A percentile compares a stretch with the other conserved stretches of the same genome.
Evolutionary conservation across 2,329 filamentous ascomycete species (phyloP).

Genomic region (Talaromyces sp.): DNA sequence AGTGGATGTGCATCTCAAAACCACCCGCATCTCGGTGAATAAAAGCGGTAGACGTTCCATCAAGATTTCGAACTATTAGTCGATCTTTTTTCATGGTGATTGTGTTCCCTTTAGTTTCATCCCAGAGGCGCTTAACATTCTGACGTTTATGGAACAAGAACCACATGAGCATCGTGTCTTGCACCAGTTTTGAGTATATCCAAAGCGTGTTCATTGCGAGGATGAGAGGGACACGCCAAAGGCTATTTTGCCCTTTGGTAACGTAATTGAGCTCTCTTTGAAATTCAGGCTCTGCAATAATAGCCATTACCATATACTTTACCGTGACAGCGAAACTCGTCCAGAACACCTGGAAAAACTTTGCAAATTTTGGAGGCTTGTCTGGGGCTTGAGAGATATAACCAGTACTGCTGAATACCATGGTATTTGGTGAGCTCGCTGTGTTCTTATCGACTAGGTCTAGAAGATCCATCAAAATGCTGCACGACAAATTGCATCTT

Average conservation of each 20-base stretch:
- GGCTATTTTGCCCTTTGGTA: slow-evolving; percentile 29
- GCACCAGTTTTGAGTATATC: slow-evolving; percentile 43
- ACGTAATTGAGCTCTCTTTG: slow-evolving; percentile 48
- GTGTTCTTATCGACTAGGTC: slow-evolving; percentile 26
- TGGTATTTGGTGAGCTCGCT: slow-evolving; percentile 18
- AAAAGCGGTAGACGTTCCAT: slow-evolving; percentile 49
- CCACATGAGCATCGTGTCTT: slow-evolving; percentile 43
- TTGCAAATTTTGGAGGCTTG: slow-evolving; percentile 22
- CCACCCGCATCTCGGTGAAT: slow-evolving; percentile 35
- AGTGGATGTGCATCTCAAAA: slow-evolving; percentile 39
- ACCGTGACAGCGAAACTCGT: slow-evolving; percentile 39
- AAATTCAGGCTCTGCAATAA: slow-evolving; percentile 50
- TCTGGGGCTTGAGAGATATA: slow-evolving; percentile 24
- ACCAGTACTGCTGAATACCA: slow-evolving; percentile 5
- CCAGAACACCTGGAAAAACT: slow-evolving; percentile 38
- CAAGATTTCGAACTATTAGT: slow-evolving; percentile 44
- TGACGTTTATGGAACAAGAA: slow-evolving; percentile 48
- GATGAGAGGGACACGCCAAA: slow-evolving; percentile 33
- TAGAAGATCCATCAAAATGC: slow-evolving; percentile 28
- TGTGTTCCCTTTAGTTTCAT: slow-evolving; percentile 47
- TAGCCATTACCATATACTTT: slow-evolving; percentile 48
- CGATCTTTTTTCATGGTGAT: slow-evolving; percentile 45
- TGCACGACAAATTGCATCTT: slow-evolving; percentile 46
- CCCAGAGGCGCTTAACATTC: slow-evolving; percentile 44
- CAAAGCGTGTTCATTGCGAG: slow-evolving; percentile 45